Conservation (phyloP, 306 rosid genomes). For the Cicer pinnatifidum region DNA sequence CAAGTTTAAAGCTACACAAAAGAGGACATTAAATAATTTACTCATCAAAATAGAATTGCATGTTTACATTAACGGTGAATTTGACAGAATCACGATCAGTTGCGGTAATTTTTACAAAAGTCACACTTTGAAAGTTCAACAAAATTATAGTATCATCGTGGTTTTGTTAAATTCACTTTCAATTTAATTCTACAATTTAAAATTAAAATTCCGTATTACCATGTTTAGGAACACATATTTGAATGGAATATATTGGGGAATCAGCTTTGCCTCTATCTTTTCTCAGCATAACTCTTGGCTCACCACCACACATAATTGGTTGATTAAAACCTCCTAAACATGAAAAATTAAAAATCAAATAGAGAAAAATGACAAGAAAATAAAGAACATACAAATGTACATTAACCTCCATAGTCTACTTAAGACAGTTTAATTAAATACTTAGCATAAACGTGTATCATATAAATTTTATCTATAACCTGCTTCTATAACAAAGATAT, state of each 20-base stretch:
- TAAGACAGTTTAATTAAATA: neutral
- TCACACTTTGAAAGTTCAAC: neutral
- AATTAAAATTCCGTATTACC: conserved; percentile 62
- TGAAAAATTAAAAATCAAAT: conserved; percentile 15
- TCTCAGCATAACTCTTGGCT: conserved; percentile 83
- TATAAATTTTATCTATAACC: no score
- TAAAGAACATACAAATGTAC: neutral
- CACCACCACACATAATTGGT: conserved; percentile 96
- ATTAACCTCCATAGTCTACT: neutral
- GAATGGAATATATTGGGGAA: conserved; percentile 74
- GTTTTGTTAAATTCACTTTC: neutral
- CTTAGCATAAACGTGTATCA: no score
- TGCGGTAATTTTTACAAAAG: neutral
- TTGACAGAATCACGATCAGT: neutral
- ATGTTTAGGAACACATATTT: conserved; percentile 89
- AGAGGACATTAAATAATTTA: conserved; percentile 14
- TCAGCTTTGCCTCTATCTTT: conserved; percentile 91
- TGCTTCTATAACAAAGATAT: no score
- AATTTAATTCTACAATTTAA: neutral
- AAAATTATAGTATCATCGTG: neutral
- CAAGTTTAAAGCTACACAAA: conserved; percentile 68
- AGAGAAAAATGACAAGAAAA: neutral
- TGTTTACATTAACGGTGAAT: neutral
- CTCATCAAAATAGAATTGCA: neutral
- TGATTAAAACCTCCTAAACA: conserved; percentile 90